Percentiles rank a stretch among this genome's conserved stretches.
Conservation (phyloP, 441 rosid genomes). For the Gossypium davidsonii region DNA sequence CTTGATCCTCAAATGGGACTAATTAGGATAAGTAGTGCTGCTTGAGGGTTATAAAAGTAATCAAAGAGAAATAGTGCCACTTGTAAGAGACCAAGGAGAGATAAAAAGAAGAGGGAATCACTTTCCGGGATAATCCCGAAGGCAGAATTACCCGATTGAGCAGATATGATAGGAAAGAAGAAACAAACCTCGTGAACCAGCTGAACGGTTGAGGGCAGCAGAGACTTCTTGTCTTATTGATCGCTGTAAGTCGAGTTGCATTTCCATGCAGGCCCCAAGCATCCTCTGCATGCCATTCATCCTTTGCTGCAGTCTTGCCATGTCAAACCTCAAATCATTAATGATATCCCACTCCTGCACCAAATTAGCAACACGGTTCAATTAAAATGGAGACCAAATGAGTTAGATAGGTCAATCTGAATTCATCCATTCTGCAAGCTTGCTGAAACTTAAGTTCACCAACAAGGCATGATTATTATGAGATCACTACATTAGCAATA, state of each 20-base stretch:
- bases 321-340: constrained; percentile 78
- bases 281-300: constrained; percentile 86
- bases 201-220: constrained; percentile 70
- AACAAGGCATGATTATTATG: not conserved
- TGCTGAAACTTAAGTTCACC: not conserved
- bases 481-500: not conserved
- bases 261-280: constrained; percentile 94
- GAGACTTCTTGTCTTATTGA: constrained; percentile 89
- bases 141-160: not conserved
- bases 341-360: constrained; percentile 77
- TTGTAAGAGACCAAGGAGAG: not conserved
- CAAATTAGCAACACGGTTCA: constrained; percentile 16
- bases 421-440: not conserved
- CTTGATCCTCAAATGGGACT: not conserved
- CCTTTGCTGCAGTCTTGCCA: constrained; percentile 88
- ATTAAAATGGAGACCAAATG: not conserved
- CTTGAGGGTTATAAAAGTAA: not conserved
- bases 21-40: not conserved
- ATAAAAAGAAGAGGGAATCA: not conserved
- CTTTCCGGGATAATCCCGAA: not conserved
- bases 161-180: not conserved
- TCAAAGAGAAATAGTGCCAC: not conserved
- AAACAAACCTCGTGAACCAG: constrained; percentile 46
- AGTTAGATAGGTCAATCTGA: too few species aligned
- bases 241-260: constrained; percentile 92